phyloP scores from a whole-genome alignment of 2,329 filamentous ascomycete genomes.

The Ophiocordyceps robertsii region DNA sequence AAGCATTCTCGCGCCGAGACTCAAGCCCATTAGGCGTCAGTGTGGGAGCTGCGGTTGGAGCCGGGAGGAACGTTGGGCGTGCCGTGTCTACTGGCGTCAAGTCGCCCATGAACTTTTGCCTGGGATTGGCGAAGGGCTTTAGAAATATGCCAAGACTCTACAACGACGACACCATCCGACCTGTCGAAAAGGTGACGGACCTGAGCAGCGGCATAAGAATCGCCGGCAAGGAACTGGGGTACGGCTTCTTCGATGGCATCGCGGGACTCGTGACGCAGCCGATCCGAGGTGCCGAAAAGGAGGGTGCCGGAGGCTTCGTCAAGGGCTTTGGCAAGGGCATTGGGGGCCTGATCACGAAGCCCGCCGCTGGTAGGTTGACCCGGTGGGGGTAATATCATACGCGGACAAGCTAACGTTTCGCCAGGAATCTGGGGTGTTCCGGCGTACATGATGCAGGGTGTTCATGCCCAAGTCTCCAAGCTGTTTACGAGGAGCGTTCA shows the following conservation, averaged over 20 bases:
- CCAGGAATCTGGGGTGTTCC: constrained; percentile 55
- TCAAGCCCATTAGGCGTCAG: constrained; percentile 11
- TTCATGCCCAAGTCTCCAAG: constrained; percentile 65
- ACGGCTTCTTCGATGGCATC: constrained; percentile 70
- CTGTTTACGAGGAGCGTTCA: constrained; percentile 56
- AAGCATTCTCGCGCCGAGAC: constrained; percentile 6
- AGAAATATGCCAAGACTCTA: constrained; percentile 79
- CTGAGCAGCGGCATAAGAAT: constrained; percentile 63
- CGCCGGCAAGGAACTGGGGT: constrained; percentile 64
- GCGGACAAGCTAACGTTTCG: neutral
- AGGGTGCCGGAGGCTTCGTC: constrained; percentile 45
- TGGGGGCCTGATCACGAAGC: constrained; percentile 69
- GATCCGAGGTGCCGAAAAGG: constrained; percentile 39
- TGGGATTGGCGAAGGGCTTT: constrained; percentile 74
- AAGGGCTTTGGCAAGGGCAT: constrained; percentile 77
- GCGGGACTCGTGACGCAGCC: constrained; percentile 73
- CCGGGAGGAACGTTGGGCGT: constrained; percentile 54
- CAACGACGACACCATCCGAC: constrained; percentile 68
- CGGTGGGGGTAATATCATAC: neutral
- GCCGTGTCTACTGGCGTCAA: constrained; percentile 65
- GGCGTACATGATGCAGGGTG: constrained; percentile 71
- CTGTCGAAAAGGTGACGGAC: constrained; percentile 66
- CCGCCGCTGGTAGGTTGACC: constrained; percentile 51
- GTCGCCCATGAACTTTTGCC: constrained; percentile 71
- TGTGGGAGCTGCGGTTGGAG: constrained; percentile 48